Conservation (phyloP, 805 yeast genomes). For the Saturnispora silvae region DNA sequence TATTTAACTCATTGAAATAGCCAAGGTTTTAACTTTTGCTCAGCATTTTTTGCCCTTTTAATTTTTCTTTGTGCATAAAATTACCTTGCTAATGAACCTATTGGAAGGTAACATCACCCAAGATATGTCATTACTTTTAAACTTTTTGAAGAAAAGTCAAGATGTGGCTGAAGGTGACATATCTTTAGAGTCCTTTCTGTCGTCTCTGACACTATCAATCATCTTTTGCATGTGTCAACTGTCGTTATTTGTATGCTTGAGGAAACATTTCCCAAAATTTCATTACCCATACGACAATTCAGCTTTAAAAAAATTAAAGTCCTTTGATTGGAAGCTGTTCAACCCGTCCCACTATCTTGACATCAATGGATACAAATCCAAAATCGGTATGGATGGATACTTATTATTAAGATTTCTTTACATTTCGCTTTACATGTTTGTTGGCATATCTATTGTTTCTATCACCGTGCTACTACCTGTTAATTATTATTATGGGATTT, state of each 20-base stretch:
- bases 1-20: too few relatives aligned
- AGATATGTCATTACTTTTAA: not conserved
- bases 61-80: not conserved
- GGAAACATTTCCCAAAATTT: slow-evolving; percentile 28
- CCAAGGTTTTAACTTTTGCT: not conserved
- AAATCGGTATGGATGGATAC: slow-evolving; percentile 64
- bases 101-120: too few relatives aligned
- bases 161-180: slow-evolving; percentile 30
- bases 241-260: slow-evolving; percentile 28
- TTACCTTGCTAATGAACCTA: too few relatives aligned
- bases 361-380: slow-evolving; percentile 31
- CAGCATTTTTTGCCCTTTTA: not conserved
- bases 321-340: slow-evolving; percentile 20
- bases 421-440: slow-evolving; percentile 40
- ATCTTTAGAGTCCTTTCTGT: slow-evolving; percentile 43
- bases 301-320: not conserved
- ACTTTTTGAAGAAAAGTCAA: slow-evolving; percentile 6
- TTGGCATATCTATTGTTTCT: slow-evolving; percentile 32
- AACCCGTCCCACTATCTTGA: slow-evolving; percentile 15
- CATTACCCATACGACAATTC: slow-evolving; percentile 42
- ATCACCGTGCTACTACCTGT: slow-evolving; percentile 56
- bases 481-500: slow-evolving; percentile 36
- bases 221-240: slow-evolving; percentile 46
- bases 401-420: slow-evolving; percentile 55
- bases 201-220: slow-evolving; percentile 45